phyloP scores from a whole-genome alignment of 2,329 filamentous ascomycete genomes.

The Aureobasidium sp. region DNA sequence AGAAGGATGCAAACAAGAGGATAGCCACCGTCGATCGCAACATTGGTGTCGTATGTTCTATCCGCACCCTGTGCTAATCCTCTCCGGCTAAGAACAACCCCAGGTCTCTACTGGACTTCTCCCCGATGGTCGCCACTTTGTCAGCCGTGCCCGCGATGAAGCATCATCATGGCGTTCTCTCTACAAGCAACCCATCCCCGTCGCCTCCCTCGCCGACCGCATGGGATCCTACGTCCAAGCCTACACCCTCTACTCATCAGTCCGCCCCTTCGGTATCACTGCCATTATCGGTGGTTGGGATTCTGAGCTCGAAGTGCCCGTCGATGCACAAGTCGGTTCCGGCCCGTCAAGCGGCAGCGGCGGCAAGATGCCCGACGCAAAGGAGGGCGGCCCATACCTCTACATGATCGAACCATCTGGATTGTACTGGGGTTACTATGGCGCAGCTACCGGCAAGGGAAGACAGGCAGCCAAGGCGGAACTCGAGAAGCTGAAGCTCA shows the following conservation, averaged over 20 bases:
- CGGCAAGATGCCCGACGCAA: constrained; percentile 66
- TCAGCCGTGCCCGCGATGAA: constrained; percentile 89
- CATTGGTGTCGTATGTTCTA: constrained; percentile 72
- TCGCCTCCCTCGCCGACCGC: constrained; percentile 76
- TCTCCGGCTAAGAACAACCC: not conserved
- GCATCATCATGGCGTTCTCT: constrained; percentile 80
- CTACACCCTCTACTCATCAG: constrained; percentile 94
- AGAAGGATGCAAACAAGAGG: constrained; percentile 90
- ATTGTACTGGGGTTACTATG: constrained; percentile 98
- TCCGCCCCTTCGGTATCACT: constrained; percentile 93
- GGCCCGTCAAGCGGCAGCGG: constrained; percentile 73
- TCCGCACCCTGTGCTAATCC: not conserved
- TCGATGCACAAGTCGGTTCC: constrained; percentile 81
- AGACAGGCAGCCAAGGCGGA: constrained; percentile 95
- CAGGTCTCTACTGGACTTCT: constrained; percentile 91
- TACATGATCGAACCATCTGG: constrained; percentile 99
- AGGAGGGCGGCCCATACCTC: constrained; percentile 79
- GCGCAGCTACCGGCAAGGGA: constrained; percentile 93
- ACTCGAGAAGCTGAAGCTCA: constrained; percentile 90
- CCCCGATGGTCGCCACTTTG: constrained; percentile 91
- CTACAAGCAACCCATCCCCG: constrained; percentile 92
- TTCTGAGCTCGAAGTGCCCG: constrained; percentile 71
- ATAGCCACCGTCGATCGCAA: constrained; percentile 93
- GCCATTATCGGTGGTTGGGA: constrained; percentile 92
- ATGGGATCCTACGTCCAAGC: constrained; percentile 95